phyloP scores from a whole-genome alignment of 495 filamentous ascomycete genomes.

The Aspergillus bertholletiae region DNA sequence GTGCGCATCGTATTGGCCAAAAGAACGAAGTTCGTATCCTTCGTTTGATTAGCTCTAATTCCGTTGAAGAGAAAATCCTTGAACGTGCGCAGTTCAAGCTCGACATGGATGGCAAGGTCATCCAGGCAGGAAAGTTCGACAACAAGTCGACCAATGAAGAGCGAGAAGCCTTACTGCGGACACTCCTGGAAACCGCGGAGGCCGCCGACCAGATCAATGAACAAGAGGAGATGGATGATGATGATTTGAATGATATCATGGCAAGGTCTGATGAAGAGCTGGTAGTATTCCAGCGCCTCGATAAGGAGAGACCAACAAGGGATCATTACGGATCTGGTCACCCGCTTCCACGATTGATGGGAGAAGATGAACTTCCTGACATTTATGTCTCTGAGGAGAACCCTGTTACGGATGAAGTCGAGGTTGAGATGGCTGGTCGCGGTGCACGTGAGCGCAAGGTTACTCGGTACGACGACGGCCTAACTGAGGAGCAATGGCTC shows the following conservation, averaged over 20 bases:
- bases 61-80: constrained; percentile 97
- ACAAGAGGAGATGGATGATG: constrained; percentile 92
- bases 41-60: constrained; percentile 91
- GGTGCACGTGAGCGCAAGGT: constrained; percentile 90
- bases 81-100: constrained; percentile 97
- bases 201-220: constrained; percentile 74
- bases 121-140: constrained; percentile 97
- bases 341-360: constrained; percentile 71
- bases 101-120: constrained; percentile 99
- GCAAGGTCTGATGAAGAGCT: constrained; percentile 75
- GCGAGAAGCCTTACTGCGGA: constrained; percentile 90
- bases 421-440: constrained; percentile 74
- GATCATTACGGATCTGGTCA: constrained; percentile 67
- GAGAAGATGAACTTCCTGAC: constrained; percentile 86
- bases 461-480: constrained; percentile 93
- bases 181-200: constrained; percentile 87
- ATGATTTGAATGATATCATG: constrained; percentile 88
- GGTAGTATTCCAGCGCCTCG: constrained; percentile 67
- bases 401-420: constrained; percentile 72
- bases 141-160: constrained; percentile 99
- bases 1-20: constrained; percentile 98
- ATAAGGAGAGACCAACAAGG: constrained; percentile 63
- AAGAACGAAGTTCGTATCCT: constrained; percentile 99
- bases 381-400: constrained; percentile 88
- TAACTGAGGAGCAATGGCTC: constrained; percentile 97